Conservation (phyloP, 2,329 filamentous ascomycete genomes). For the Calonectria ilicicola region DNA sequence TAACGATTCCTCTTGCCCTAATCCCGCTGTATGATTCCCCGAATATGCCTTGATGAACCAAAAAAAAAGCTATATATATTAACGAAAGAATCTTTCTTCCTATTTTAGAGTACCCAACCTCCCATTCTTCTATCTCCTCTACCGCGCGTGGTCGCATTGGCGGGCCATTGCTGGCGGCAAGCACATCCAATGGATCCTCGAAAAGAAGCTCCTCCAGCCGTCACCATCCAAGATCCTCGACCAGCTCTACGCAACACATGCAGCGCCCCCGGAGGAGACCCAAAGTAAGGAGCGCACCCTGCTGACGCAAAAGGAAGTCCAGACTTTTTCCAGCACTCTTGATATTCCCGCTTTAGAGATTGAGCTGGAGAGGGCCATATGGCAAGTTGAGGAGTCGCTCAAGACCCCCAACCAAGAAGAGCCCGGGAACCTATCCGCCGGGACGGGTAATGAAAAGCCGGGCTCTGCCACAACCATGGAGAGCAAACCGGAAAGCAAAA, state of each 20-base stretch:
- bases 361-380: conserved; percentile 81
- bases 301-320: conserved; percentile 65
- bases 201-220: conserved; percentile 76
- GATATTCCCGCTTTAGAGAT: conserved; percentile 77
- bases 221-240: conserved; percentile 78
- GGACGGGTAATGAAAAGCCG: conserved; percentile 24
- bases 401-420: conserved; percentile 47
- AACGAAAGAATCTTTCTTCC: neutral
- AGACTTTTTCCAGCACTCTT: conserved; percentile 70
- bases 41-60: neutral
- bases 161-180: conserved; percentile 86
- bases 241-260: conserved; percentile 73
- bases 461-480: conserved; percentile 16
- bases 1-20: conserved; percentile 84
- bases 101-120: conserved; percentile 83
- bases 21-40: conserved; percentile 79
- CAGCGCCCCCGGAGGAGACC: conserved; percentile 36
- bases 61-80: neutral
- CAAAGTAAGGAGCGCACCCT: conserved; percentile 52
- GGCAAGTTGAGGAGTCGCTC: conserved; percentile 73
- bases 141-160: conserved; percentile 93
- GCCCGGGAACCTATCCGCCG: conserved; percentile 26
- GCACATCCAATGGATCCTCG: conserved; percentile 84
- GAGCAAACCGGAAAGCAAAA: conserved; percentile 30
- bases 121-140: conserved; percentile 95